Evolutionary conservation across 371 early-diverging fungal genomes (phyloP), one percentile per base, ranked within the genome.

Genomic region (Haplosporangium sp.): DNA sequence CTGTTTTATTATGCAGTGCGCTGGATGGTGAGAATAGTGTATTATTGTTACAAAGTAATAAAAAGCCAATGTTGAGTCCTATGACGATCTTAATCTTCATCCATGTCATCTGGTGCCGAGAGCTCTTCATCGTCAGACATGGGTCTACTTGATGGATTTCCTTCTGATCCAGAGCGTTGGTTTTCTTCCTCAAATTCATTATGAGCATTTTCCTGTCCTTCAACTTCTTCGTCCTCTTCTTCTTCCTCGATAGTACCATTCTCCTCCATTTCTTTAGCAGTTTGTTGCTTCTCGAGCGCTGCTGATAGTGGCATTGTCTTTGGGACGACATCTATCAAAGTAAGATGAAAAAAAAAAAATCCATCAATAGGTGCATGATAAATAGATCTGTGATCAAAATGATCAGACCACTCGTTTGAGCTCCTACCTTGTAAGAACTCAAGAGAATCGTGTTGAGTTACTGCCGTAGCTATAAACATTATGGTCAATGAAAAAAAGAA

Each of bases 221-320:
- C 61, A 63, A 38, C 39, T 15, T 66, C 71, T 17, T 72, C 58
- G 10, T 67, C 71, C 1, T 47, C 87, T 10, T 83, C 84, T 9
- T 67, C 74, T 3, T 74, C 79, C 47, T 74, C 74, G 7, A 55
- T 48, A 4, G 56, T 62, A 2, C 68, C 74, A 19, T 42, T 67
- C 15, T 74, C 79, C 39, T 66, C 88, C n/a, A 77, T 76, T 17
- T 84, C 81, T 45, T 85, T 61, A 5, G 85, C 85, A 37, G 83
- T 76, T 63, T 84, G 85, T 63, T 87, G 85, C 55, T 87, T 87
- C 67, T 88, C 88, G 42, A 88, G 71, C n/a, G 89, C 90, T 67
- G 83, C 76, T 45, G 86, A 83, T 48, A 90, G 66, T 27, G 88
- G 83, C 85, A 88, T 89, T 7, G 90, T 88, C 40, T 86, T 84